These are phyloP conservation scores for Beauveria scarabaeidicola DNA, from an alignment of 2,329 filamentous ascomycete genomes.

Conservation along the genomic window DNA sequence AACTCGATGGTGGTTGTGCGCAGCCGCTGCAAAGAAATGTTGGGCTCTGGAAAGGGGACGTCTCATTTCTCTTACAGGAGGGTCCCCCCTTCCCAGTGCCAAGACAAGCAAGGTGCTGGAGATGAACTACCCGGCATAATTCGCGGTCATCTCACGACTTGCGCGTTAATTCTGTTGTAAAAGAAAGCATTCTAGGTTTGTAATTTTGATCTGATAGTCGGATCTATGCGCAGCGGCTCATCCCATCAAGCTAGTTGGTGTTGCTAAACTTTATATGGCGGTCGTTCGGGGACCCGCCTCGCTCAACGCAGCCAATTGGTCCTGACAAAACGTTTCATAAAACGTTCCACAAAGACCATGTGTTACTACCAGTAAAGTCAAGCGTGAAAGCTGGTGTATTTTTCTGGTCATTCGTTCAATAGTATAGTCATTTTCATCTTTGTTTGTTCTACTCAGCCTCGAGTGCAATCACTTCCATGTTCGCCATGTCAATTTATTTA, in stretches of 20 bases:
- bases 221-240: not conserved
- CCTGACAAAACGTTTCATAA: conserved; percentile 15
- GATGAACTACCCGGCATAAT: not conserved
- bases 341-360: no score
- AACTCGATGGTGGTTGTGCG: not conserved
- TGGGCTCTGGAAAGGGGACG: not conserved
- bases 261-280: not conserved
- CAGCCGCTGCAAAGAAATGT: not conserved
- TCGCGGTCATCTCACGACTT: not conserved
- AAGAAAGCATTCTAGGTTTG: not conserved
- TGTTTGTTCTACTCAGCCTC: no score
- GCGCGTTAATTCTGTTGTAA: not conserved
- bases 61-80: not conserved
- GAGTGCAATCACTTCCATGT: no score
- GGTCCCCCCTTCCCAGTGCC: not conserved
- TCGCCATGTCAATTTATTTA: not conserved
- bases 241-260: not conserved
- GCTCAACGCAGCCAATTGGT: not conserved
- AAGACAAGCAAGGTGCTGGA: not conserved
- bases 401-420: no score
- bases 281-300: not conserved
- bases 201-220: not conserved
- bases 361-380: no score
- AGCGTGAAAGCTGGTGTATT: no score
- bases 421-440: no score